Base-by-base conservation (phyloP, 441 rosid species). In the Dalechampia spathulata region DNA sequence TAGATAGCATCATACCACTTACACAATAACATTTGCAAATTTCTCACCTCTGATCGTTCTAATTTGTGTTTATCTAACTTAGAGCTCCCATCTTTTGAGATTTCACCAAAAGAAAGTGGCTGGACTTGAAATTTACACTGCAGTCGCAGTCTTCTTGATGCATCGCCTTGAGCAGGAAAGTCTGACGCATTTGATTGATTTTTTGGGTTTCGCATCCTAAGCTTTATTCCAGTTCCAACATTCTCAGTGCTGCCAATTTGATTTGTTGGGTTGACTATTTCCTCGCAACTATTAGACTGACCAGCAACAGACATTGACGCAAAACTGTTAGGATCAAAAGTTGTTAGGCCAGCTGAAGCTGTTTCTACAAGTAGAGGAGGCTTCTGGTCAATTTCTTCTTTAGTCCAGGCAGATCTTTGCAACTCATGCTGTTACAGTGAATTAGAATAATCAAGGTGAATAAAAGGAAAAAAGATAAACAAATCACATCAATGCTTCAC, bases 81-180 rank as follows among this genome's bases (percentile, higher is more conserved):
- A 17, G 27, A 11, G 30, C 58, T 68, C 45, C 50, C 52, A 58
- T 63, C 60, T 40, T 34, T 43, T 38, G 62, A 23, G 7, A 63
- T 62, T 40, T 36, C 54, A 25, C 32, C 48, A 50, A 65, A 60
- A 3, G 9, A 21, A 49, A 25, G n/a, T 2, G 72, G 49, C 25
- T 60, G 61, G 10, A 62, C 66, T 64, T 75, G 73, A 47, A 70
- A 55, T 40, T 64, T 74, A 69, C 66, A 7, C 73, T 80, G 88
- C 38, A 85, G 72, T 39, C 63, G 83, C 21, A 82, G 0, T 72
- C 98, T 82, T 75, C 92, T 82, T 9, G 73, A 36, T 0, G 95
- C 96, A 28, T 41, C 44, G 3, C 96, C 95, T 57, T 90, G 98
- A 3, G 8, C 10, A 52, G 12, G 23, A 36, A 47, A 27, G 57